Evolutionary conservation across 2,329 filamentous ascomycete species (phyloP).

Genomic region (Cercospora citrullina): DNA sequence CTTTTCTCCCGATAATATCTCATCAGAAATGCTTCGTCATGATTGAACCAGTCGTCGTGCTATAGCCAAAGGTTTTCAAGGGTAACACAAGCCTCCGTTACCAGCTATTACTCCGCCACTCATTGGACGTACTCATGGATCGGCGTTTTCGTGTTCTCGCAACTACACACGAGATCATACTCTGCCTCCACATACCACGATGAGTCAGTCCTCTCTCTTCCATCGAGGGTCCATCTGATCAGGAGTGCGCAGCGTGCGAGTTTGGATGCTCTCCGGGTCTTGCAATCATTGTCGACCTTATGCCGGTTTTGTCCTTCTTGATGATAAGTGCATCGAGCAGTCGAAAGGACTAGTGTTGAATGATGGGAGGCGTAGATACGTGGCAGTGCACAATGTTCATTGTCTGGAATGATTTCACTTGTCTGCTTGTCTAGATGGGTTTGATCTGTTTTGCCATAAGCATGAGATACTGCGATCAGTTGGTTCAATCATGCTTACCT

Average conservation of each 20-base stretch:
- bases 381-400: neutral
- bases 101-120: neutral
- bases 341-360: neutral
- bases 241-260: neutral
- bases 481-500: slow-evolving; percentile 55
- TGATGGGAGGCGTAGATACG: neutral
- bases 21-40: neutral
- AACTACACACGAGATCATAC: neutral
- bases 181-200: neutral
- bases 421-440: slow-evolving; percentile 30
- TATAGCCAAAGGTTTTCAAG: neutral
- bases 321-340: neutral
- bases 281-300: neutral
- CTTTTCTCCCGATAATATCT: neutral
- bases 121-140: neutral
- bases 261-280: neutral
- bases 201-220: neutral
- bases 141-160: neutral
- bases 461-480: neutral
- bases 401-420: neutral
- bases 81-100: neutral
- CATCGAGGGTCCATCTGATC: neutral
- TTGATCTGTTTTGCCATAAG: slow-evolving; percentile 32
- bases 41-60: neutral
- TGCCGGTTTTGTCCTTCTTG: neutral